Evolutionary conservation across 345 rosid genomes (phyloP).

Genomic region (Eucalyptus albens): DNA sequence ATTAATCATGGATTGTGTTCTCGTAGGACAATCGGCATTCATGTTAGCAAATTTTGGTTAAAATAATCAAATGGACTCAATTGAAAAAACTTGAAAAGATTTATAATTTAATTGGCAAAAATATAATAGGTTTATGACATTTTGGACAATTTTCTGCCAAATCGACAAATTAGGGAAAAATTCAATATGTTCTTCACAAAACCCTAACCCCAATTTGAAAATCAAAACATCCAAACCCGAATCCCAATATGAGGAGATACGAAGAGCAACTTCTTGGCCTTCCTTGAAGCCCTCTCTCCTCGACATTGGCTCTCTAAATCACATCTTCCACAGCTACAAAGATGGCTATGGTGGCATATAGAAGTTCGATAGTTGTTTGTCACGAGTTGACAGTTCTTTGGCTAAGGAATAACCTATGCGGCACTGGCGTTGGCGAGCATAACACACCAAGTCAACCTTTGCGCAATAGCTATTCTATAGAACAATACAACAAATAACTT

Average conservation of each 20-base stretch:
- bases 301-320: background rate
- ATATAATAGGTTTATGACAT: rapidly evolving
- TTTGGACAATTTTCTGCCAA: background rate
- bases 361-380: too few relatives aligned
- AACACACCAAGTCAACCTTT: background rate
- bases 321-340: background rate
- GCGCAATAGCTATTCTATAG: background rate
- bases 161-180: background rate
- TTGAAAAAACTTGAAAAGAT: too few relatives aligned
- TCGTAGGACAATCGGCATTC: rapidly evolving
- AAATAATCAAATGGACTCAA: too few relatives aligned
- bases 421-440: rapidly evolving
- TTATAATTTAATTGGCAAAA: background rate
- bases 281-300: background rate
- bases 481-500: background rate
- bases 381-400: background rate
- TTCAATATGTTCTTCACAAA: background rate
- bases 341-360: background rate
- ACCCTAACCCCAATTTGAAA: background rate
- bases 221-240: background rate
- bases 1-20: too few relatives aligned
- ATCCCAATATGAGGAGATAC: background rate
- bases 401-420: background rate
- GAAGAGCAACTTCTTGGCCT: background rate
- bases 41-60: too few relatives aligned